Evolutionary conservation across 2,329 filamentous ascomycete genomes (phyloP).

Genomic region (Ophiostoma tasmaniense): DNA sequence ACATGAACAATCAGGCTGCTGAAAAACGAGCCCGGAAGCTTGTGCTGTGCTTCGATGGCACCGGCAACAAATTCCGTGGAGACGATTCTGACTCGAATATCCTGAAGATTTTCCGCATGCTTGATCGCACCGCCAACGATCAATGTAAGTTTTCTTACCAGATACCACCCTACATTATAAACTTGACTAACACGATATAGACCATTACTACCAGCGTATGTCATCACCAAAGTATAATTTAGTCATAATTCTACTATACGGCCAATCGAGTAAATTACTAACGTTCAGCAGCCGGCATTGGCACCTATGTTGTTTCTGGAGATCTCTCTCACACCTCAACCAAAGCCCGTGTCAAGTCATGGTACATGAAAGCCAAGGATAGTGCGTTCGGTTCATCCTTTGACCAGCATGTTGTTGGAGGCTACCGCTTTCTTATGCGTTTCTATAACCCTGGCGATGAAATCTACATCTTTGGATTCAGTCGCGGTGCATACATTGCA

Average conservation of each 20-base stretch:
- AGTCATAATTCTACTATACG: too few relatives aligned
- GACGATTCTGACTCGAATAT: slow-evolving; percentile 58
- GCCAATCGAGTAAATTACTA: neutral
- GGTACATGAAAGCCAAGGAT: slow-evolving; percentile 67
- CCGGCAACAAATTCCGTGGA: slow-evolving; percentile 55
- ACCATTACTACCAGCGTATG: neutral
- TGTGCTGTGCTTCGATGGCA: slow-evolving; percentile 55
- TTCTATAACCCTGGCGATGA: slow-evolving; percentile 57
- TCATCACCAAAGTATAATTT: neutral
- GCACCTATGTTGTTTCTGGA: slow-evolving; percentile 59
- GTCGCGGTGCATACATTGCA: slow-evolving; percentile 63
- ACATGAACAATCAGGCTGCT: slow-evolving; percentile 5
- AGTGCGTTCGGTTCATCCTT: slow-evolving; percentile 74
- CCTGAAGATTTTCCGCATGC: slow-evolving; percentile 61
- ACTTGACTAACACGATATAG: neutral
- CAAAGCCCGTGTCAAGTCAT: slow-evolving; percentile 51
- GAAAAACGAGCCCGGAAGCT: slow-evolving; percentile 35
- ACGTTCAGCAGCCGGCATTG: slow-evolving; percentile 50
- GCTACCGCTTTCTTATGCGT: slow-evolving; percentile 71
- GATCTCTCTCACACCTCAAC: slow-evolving; percentile 50
- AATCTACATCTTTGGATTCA: slow-evolving; percentile 69
- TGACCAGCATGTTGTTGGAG: slow-evolving; percentile 73
- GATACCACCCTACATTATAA: neutral
- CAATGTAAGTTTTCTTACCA: slow-evolving; percentile 36
- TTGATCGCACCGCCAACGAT: slow-evolving; percentile 53